These are phyloP conservation scores for Mycena olivaceomarginata DNA, from an alignment of 768 basidiomycete genomes.

Conservation along the genomic window DNA sequence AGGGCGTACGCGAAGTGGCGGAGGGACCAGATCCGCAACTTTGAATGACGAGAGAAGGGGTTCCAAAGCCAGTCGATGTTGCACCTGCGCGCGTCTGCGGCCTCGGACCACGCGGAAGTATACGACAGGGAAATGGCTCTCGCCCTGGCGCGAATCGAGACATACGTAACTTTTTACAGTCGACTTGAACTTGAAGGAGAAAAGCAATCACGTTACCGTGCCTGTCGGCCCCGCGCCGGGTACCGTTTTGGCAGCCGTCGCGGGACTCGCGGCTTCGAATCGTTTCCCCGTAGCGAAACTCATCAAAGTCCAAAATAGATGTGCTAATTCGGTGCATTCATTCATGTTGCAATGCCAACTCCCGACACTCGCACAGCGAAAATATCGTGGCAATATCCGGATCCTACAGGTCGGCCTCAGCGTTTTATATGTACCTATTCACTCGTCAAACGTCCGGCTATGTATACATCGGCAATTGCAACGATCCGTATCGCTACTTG, in stretches of 20 bases:
- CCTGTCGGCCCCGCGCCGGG: neutral
- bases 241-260: neutral
- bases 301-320: neutral
- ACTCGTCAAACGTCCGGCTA: neutral
- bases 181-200: no score
- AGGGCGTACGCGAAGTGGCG: no score
- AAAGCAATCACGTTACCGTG: constrained; percentile 14
- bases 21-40: no score
- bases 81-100: no score
- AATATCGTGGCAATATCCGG: neutral
- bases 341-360: neutral
- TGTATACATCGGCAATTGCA: neutral
- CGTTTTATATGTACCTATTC: neutral
- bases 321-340: neutral
- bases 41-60: no score
- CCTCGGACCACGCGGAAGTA: no score
- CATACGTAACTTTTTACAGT: no score
- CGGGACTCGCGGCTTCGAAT: no score
- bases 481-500: neutral
- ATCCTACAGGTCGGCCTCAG: neutral
- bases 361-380: neutral
- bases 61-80: no score
- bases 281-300: no score
- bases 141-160: no score
- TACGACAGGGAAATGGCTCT: no score